Base-by-base conservation (phyloP, 306 rosid species). In the Benincasa hispida region DNA sequence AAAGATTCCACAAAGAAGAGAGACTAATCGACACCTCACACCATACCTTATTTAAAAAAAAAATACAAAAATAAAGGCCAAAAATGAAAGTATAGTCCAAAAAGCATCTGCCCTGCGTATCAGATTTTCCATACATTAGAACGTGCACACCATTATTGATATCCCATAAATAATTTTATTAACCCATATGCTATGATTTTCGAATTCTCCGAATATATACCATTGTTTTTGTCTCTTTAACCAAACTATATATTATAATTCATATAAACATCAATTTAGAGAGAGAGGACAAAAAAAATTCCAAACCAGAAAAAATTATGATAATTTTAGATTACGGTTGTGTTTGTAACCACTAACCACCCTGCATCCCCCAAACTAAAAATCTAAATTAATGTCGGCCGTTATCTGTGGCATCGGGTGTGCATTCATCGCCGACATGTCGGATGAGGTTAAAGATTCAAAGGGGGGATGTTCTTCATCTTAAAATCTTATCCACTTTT, bases 121-220 rank as follows among this genome's bases (percentile, higher is more conserved):
- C 76, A 72, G 76, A 72, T 72, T 50, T 72, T 72, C 30, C 42
- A 72, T 48, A 50, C 76, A 50, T 50, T 1, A 48, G 76, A 72
- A 72, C 76, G 76, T 72, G 76, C 76, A 50, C 42, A 24, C 76
- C 76, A 72, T 72, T 72, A 72, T 72, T 72, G 61, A 72, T n/a
- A n/a, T 28, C 3, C 37, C 39, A 15, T 50, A 72, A 70, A 45
- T 70, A 15, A 70, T 14, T 28, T 28, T 3, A 60, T 54, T 1
- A 17, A 45, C 12, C 12, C 6, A 48, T 51, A 28, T 50, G 22
- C 59, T 28, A 24, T 50, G 55, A 47, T 28, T 72, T 72, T 72
- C 18, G 28, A 45, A 72, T 72, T 72, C 60, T 50, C 61, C 3
- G 22, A 28, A 72, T 70, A 47, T 24, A 69, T 69, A 45, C 41